phyloP scores from a whole-genome alignment of 352 stramenopile species.

The Saprolegnia parasitica region DNA sequence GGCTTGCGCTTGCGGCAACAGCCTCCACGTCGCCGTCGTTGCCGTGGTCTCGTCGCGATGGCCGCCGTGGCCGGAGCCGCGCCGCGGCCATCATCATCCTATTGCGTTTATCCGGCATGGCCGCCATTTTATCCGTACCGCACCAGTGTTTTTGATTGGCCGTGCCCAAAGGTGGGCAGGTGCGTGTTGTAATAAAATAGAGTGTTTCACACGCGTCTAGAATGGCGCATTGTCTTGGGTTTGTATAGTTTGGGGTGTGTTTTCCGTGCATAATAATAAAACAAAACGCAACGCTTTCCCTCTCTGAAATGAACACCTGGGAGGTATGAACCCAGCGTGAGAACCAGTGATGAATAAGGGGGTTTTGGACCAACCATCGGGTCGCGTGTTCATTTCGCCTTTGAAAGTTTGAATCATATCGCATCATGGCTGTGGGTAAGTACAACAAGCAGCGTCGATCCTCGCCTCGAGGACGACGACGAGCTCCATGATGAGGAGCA shows the following conservation, averaged over 20 bases:
- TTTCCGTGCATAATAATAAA: constrained; percentile 18
- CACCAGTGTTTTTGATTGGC: constrained; percentile 1
- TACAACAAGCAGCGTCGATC: constrained; percentile 1
- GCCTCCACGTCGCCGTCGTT: no score
- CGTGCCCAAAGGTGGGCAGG: neutral
- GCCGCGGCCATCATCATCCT: neutral
- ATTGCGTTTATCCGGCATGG: neutral
- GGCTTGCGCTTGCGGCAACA: no score
- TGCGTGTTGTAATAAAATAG: no score
- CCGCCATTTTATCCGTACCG: neutral
- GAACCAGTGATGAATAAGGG: constrained; percentile 28
- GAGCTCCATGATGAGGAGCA: neutral
- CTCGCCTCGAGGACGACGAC: neutral
- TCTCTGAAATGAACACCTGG: constrained; percentile 27
- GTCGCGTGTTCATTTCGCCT: constrained; percentile 73
- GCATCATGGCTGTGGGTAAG: constrained; percentile 35
- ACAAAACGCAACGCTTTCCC: neutral
- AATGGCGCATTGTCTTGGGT: neutral
- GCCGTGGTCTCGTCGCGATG: no score
- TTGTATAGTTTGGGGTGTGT: no score
- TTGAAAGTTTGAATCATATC: constrained; percentile 74
- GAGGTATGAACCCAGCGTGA: constrained; percentile 17
- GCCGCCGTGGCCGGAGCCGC: no score
- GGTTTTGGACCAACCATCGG: constrained; percentile 28
- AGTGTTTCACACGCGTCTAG: no score